Evolutionary conservation across 768 basidiomycete genomes (phyloP), one percentile per base, ranked within the genome.

Genomic region (Infundibulicybe gibba): DNA sequence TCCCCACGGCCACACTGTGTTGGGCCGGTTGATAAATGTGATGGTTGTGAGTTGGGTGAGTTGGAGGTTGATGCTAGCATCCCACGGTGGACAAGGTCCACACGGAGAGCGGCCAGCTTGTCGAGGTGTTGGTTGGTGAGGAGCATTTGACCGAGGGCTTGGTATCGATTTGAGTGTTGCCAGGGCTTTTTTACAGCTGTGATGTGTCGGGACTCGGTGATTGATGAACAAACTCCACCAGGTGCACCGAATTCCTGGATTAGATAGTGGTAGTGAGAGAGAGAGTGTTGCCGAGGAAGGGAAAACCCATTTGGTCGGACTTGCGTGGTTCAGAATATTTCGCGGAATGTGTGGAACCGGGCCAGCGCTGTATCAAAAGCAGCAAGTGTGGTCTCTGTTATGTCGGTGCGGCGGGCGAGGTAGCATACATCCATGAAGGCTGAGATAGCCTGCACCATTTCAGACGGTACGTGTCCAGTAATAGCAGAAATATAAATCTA

Each of bases 401-500:
- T 14, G 10, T 38, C 35, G 6, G 35, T 10, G 10, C 35, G 35
- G 10, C 35, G 35, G 10, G 35, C 35, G 4, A 38, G 14, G 17
- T 38, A 38, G 17, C 35, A 38, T 10, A 38, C 35, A 38, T 38
- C 35, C 14, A 38, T 14, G 17, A 38, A 38, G 14, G 35, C 14
- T 38, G 35, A 14, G 17, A 38, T 38, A 10, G n/a, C 14, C 17
- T 38, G 35, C 10, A 38, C 35, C 35, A 38, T 38, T 38, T 38
- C 35, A 10, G 35, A 19, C 10, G 17, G 35, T n/a, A 38, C 35
- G 10, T 33, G 41, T 16, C 47, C 47, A 30, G 40, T 33, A 43
- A 49, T 49, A 5, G 47, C 47, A 20, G 43, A 15, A 40, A 57
- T 40, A 43, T 47, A 57, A 17, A 54, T 47, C 56, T 57, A 15